Base-by-base conservation (phyloP, 1,284 basidiomycete species). In the Moesziomyces parantarcticus region DNA sequence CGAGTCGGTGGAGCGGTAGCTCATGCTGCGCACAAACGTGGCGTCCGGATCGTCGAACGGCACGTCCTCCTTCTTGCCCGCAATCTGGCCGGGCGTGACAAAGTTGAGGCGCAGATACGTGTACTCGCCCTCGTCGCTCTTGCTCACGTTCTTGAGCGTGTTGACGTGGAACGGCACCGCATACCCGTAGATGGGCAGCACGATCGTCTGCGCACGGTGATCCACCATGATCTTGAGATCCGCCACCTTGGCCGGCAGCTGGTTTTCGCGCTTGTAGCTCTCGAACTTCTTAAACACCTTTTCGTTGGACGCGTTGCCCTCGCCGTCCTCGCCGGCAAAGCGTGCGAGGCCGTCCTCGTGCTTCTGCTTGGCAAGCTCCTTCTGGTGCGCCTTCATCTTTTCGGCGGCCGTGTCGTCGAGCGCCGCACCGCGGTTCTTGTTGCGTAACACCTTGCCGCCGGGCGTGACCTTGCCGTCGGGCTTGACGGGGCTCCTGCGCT, bases 11-110 rank as follows among this genome's bases (percentile, higher is more conserved):
- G 93, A 96, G 49, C 96, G 92, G 85, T 96, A 99, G 0, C 93
- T 94, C 67, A 97, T 89, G 5, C 94, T 97, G 54, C 95, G 92
- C 77, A 99, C 91, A 80, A 99, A 99, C 3, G 94, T 98, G 1
- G 96, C 91, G 70, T 97, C 93, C 1, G 96, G 94, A 83, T 98
- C 93, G 85, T 99, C 96, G 78, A 99, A 99, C 0, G 97, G 97
- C 90, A 94, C 97, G 76, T 99, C 97, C 83, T 99, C 97, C 86
- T 99, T 99, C 87, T 97, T 97, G 41, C 97, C 97, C 0, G 94
- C 92, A 48, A 98, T 90, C 83, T 98, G 95, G 49, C 97, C 97
- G 1, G 97, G 97, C 0, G 95, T 97, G 84, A 98, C 94, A 87
- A 99, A 97, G 86, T 99, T 99, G 85, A 99, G 94, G 5, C 97